Percentiles rank a stretch among this genome's conserved stretches.
These are phyloP conservation scores for Entomortierella lignicola DNA, from an alignment of 192 early-diverging fungal genomes.

Conservation along the genomic window DNA sequence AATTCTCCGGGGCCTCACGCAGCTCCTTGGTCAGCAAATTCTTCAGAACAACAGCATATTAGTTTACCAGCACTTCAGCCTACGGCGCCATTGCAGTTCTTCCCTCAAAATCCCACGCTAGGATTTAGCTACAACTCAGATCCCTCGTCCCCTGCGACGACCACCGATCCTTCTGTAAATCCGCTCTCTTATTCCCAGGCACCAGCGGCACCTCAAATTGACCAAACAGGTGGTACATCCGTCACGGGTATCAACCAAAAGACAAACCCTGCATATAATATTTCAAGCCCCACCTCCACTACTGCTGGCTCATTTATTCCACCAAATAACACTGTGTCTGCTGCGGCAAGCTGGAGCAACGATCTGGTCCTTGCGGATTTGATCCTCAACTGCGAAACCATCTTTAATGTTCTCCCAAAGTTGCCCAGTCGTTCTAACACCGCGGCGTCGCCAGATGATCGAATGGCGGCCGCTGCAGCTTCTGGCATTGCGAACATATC, in stretches of 20 bases:
- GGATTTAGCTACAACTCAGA: slow-evolving; percentile 9
- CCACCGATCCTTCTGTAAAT: background rate
- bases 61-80: slow-evolving; percentile 1
- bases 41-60: background rate
- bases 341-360: slow-evolving; percentile 49
- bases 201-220: background rate
- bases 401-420: slow-evolving; percentile 48
- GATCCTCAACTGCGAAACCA: slow-evolving; percentile 35
- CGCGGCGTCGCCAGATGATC: slow-evolving; percentile 13
- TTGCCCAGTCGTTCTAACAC: slow-evolving; percentile 28
- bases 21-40: background rate
- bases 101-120: slow-evolving; percentile 6
- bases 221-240: background rate
- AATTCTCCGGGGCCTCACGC: background rate
- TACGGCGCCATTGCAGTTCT: background rate
- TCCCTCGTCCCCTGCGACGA: slow-evolving; percentile 6
- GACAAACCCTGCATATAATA: background rate
- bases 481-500: background rate
- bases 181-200: background rate
- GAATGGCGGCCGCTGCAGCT: background rate
- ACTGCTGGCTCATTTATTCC: slow-evolving; percentile 3
- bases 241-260: background rate
- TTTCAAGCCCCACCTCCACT: background rate
- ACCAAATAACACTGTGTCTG: slow-evolving; percentile 19
- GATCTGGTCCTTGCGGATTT: slow-evolving; percentile 43